Conservation (phyloP, 176 grass and related monocot species). For the Hordeum marinum region DNA sequence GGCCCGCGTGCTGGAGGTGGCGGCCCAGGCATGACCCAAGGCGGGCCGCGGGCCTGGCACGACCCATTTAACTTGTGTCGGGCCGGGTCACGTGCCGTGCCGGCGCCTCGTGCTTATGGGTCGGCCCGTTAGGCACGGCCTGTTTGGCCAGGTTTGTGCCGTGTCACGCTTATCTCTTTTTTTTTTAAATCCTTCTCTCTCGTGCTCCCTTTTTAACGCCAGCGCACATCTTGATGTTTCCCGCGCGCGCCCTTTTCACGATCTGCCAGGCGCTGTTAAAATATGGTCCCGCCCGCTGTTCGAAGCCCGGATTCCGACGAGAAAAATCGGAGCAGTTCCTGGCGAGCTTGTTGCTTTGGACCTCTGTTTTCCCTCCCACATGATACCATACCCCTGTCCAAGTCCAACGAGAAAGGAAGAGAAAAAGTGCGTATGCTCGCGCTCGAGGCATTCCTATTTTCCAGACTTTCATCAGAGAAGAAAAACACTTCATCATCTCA, state of each 20-base stretch:
- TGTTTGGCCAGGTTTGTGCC: too few species aligned
- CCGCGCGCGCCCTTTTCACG: constrained; percentile 16
- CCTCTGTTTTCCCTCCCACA: not conserved
- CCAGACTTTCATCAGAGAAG: too few species aligned
- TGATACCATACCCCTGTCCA: not conserved
- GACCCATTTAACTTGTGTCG: too few species aligned
- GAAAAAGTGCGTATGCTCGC: not conserved
- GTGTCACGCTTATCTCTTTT: too few species aligned
- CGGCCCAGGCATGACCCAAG: too few species aligned
- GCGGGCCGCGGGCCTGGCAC: too few species aligned
- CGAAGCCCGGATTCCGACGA: constrained; percentile 25
- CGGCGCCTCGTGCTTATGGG: too few species aligned
- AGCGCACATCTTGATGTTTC: constrained; percentile 22
- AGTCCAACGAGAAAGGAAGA: not conserved
- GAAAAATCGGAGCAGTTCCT: constrained; percentile 25
- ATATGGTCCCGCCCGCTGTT: not conserved
- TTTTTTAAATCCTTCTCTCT: too few species aligned
- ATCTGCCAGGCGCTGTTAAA: constrained; percentile 23
- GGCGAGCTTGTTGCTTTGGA: constrained; percentile 32
- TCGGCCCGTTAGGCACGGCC: too few species aligned
- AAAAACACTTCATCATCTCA: not conserved
- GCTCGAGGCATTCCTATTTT: not conserved
- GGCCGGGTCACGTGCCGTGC: too few species aligned
- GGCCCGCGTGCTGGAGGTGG: too few species aligned
- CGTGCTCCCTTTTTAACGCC: constrained; percentile 21